These are phyloP conservation scores for Psilocybe subaeruginosa DNA, from an alignment of 768 basidiomycete species.

Conservation along the genomic window DNA sequence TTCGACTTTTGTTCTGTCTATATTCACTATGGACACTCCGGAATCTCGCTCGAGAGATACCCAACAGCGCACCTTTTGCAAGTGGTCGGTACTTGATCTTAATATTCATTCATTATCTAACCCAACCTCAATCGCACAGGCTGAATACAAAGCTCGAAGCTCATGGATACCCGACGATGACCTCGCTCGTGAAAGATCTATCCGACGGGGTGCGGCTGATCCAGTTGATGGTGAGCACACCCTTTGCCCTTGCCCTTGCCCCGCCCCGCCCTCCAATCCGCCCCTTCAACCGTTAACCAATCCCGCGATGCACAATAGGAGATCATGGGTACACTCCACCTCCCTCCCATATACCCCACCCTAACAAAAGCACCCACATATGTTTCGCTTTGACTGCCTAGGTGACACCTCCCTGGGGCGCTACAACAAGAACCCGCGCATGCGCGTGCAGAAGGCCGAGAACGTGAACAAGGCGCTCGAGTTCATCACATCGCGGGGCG, in stretches of 20 bases:
- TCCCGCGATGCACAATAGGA: conserved; percentile 55
- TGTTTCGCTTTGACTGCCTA: conserved; percentile 26
- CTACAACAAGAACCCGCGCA: conserved; percentile 88
- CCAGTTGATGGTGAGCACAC: conserved; percentile 81
- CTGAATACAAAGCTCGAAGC: conserved; percentile 93
- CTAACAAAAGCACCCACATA: not conserved
- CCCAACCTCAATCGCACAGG: conserved; percentile 48
- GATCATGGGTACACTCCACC: conserved; percentile 77
- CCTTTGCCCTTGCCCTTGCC: not conserved
- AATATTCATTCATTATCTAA: not conserved
- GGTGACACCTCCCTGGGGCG: conserved; percentile 92
- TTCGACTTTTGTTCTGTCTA: not conserved
- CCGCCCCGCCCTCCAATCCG: not conserved
- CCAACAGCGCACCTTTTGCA: conserved; percentile 87
- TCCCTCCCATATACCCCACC: not conserved
- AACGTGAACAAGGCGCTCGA: conserved; percentile 97
- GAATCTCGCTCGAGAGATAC: conserved; percentile 66
- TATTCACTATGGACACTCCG: conserved; percentile 43
- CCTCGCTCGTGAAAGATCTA: conserved; percentile 86
- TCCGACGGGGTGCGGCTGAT: conserved; percentile 95
- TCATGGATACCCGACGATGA: conserved; percentile 85
- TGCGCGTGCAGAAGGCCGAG: conserved; percentile 97
- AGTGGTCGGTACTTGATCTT: conserved; percentile 60
- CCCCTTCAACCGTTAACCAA: too few species aligned
- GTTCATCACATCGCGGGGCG: conserved; percentile 91